Conservation (phyloP, 345 rosid species). For the Populus pruinosa region DNA sequence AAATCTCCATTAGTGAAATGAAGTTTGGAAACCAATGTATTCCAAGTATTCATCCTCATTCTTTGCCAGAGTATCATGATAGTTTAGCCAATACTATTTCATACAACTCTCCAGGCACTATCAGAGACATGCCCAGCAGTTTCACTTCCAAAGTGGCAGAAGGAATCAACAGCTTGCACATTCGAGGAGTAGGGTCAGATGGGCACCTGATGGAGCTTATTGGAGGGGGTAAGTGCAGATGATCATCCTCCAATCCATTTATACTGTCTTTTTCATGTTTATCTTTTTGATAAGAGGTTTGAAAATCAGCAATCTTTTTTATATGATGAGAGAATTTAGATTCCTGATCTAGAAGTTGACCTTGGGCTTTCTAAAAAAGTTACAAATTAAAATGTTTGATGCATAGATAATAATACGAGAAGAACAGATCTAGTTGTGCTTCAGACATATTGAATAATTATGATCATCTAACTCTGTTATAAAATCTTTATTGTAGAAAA, state of each 20-base stretch:
- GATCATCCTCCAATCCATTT: conserved; percentile 9
- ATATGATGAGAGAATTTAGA: background rate
- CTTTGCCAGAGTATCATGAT: conserved; percentile 73
- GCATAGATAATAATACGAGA: background rate
- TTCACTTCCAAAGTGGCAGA: conserved; percentile 29
- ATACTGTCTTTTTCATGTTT: background rate
- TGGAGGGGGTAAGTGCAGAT: conserved; percentile 41
- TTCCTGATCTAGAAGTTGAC: background rate
- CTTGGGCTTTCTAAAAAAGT: background rate
- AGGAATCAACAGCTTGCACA: conserved; percentile 53
- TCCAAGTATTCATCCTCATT: conserved; percentile 69
- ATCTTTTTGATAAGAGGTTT: background rate
- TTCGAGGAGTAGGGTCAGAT: conserved; percentile 43
- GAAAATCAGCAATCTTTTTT: background rate
- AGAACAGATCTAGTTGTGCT: background rate
- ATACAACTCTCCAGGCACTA: conserved; percentile 43
- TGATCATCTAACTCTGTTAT: background rate
- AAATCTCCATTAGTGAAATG: conserved; percentile 50
- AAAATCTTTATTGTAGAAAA: background rate
- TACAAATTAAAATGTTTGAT: background rate
- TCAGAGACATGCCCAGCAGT: conserved; percentile 31
- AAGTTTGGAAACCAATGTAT: conserved; percentile 48
- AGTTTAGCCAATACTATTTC: conserved; percentile 56
- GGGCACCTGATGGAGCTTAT: conserved; percentile 41
- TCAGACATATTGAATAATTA: background rate